Conservation (phyloP, 2,329 filamentous ascomycete species). For the Chaetomiaceae sp. region DNA sequence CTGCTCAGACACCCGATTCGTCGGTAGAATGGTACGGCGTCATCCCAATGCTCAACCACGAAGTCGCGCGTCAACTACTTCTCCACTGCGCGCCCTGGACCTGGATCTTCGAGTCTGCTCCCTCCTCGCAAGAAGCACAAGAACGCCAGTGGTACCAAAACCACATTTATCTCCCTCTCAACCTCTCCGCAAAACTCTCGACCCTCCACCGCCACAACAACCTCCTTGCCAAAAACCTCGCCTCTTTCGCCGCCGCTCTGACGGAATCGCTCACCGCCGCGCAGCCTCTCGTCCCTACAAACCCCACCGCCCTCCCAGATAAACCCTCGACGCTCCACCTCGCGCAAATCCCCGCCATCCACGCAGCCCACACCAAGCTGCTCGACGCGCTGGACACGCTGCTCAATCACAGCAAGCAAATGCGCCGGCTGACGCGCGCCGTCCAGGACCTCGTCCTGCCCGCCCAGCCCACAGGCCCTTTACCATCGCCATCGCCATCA, state of each 20-base stretch:
- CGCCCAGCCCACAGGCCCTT: too few species aligned
- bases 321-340: background rate
- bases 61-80: background rate
- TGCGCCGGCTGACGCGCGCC: too few species aligned
- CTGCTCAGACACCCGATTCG: too few species aligned
- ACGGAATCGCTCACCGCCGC: too few species aligned
- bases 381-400: background rate
- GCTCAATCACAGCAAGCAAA: too few species aligned
- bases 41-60: background rate
- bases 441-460: too few species aligned
- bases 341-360: background rate
- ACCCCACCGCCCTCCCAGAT: background rate
- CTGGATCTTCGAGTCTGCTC: background rate
- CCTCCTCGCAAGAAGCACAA: background rate
- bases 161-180: background rate
- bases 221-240: background rate
- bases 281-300: background rate
- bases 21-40: background rate
- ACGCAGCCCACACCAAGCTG: background rate
- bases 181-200: background rate
- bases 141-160: background rate
- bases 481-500: too few species aligned
- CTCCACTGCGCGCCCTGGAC: background rate
- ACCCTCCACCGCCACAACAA: background rate
- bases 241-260: background rate